A percentile compares a stretch with the other conserved stretches of the same genome.
Conservation (phyloP, 768 basidiomycete genomes). For the Suillus plorans region DNA sequence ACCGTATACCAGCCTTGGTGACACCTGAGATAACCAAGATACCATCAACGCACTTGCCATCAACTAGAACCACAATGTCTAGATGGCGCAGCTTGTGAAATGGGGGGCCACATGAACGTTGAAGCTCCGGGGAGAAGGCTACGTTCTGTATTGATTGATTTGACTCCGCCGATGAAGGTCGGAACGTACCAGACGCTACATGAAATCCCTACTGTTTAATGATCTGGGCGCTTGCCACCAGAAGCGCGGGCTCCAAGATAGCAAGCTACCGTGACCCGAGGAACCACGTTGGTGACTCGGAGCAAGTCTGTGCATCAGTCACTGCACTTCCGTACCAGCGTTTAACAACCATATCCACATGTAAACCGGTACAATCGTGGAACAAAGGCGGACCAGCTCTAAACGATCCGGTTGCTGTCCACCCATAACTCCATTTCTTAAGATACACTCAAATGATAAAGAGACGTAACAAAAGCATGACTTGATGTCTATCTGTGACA, state of each 20-base stretch:
- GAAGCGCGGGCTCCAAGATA: not conserved
- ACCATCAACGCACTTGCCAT: not conserved
- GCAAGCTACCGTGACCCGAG: not conserved
- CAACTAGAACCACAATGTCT: not conserved
- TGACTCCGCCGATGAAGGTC: not conserved
- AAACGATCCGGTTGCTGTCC: too few relatives aligned
- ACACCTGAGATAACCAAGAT: not conserved
- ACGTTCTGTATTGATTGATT: not conserved
- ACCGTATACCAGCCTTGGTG: not conserved
- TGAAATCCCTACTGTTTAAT: not conserved
- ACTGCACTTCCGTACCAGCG: not conserved
- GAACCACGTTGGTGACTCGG: not conserved
- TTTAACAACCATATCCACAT: not conserved
- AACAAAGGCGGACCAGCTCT: too few relatives aligned
- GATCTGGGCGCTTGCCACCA: not conserved
- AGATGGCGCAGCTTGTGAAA: not conserved
- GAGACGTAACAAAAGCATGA: not conserved
- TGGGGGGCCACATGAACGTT: not conserved
- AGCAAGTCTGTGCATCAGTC: not conserved
- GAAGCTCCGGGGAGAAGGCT: not conserved
- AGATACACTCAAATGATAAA: not conserved
- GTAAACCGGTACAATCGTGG: not conserved
- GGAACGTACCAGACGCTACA: not conserved
- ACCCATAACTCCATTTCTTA: not conserved
- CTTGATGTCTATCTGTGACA: not conserved